These are phyloP conservation scores for Trichopus zeylanicus DNA, from an alignment of 116 monocot genomes.

Conservation along the genomic window DNA sequence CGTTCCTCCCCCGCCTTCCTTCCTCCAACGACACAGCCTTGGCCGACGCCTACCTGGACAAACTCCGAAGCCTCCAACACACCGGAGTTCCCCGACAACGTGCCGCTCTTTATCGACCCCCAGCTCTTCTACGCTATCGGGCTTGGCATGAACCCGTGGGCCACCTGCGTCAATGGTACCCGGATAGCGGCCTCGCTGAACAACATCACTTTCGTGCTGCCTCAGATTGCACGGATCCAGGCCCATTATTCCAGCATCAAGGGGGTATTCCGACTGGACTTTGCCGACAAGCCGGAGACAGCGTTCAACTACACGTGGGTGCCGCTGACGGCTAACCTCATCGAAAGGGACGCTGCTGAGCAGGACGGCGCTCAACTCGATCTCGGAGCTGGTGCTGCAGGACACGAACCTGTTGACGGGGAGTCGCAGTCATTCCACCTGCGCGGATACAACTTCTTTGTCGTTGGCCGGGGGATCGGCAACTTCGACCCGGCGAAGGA, in stretches of 20 bases:
- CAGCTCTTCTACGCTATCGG: slow-evolving; percentile 47
- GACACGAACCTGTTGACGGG: slow-evolving; percentile 45
- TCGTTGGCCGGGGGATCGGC: slow-evolving; percentile 58
- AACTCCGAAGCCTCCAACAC: slow-evolving; percentile 40
- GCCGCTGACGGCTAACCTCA: slow-evolving; percentile 37
- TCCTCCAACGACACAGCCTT: slow-evolving; percentile 21
- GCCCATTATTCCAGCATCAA: slow-evolving; percentile 46
- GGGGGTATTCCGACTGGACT: slow-evolving; percentile 41
- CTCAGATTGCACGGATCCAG: slow-evolving; percentile 36
- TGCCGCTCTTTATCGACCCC: slow-evolving; percentile 39
- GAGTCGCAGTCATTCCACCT: slow-evolving; percentile 78
- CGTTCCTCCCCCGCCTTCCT: slow-evolving; percentile 30
- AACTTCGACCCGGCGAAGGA: slow-evolving; percentile 56
- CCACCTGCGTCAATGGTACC: slow-evolving; percentile 38
- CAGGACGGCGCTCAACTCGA: slow-evolving; percentile 38
- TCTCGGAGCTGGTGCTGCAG: slow-evolving; percentile 65
- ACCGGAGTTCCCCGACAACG: slow-evolving; percentile 27
- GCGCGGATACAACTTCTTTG: slow-evolving; percentile 74
- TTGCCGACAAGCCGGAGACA: slow-evolving; percentile 37
- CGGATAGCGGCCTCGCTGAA: slow-evolving; percentile 41
- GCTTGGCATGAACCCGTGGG: slow-evolving; percentile 29
- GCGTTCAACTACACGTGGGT: slow-evolving; percentile 65
- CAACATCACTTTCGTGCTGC: slow-evolving; percentile 63
- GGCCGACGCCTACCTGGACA: slow-evolving; percentile 15
- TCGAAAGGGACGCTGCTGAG: slow-evolving; percentile 44